phyloP scores from a whole-genome alignment of 225 moss, liverwort and hornwort genomes.

The Bryum argenteum region DNA sequence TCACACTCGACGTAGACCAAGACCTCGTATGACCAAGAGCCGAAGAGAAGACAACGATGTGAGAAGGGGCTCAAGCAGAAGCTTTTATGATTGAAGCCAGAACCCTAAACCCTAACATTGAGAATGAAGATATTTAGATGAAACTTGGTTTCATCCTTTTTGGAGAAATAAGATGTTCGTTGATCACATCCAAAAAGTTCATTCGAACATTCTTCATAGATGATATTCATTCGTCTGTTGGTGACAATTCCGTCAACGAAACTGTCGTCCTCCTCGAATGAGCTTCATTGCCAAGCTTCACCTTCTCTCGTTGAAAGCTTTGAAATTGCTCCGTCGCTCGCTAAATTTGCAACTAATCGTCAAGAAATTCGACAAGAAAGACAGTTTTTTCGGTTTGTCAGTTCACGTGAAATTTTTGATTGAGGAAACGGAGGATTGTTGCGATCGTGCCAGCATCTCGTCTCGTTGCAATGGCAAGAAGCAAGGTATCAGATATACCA shows the following conservation, averaged over 20 bases:
- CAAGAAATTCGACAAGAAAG: background rate
- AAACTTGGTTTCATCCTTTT: too few species aligned
- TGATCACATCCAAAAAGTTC: too few species aligned
- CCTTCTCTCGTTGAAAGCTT: background rate
- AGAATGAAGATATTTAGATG: too few species aligned
- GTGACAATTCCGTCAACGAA: background rate
- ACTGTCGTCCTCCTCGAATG: background rate
- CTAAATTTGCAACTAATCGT: background rate
- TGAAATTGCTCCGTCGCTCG: background rate
- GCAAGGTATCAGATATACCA: constrained; percentile 31
- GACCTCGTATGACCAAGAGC: too few species aligned
- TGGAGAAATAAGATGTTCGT: too few species aligned
- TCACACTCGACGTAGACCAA: too few species aligned
- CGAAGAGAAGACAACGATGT: too few species aligned
- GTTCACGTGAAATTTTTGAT: background rate
- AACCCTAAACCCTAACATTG: too few species aligned
- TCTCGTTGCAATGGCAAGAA: constrained; percentile 51
- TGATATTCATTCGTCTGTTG: constrained; percentile 12
- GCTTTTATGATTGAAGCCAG: too few species aligned
- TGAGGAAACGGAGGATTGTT: background rate
- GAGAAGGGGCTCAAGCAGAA: too few species aligned
- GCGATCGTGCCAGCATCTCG: constrained; percentile 20
- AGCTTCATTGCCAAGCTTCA: constrained; percentile 33
- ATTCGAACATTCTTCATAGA: background rate
- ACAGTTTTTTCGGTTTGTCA: background rate